Conservation (phyloP, 2,329 filamentous ascomycete species). For the Dryadomyces quercus-mongolicae region DNA sequence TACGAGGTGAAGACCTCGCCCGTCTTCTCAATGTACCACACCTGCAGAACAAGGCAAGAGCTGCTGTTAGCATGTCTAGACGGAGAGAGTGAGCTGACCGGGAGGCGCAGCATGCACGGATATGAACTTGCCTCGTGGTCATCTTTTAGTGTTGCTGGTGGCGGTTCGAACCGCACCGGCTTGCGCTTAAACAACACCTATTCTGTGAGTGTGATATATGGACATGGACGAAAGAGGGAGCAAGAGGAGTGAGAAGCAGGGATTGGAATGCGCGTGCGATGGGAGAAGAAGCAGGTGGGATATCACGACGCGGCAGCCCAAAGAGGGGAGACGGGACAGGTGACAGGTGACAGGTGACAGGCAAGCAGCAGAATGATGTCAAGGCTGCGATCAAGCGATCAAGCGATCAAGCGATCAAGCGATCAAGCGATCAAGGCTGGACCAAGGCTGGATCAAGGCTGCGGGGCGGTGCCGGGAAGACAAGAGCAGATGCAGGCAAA, state of each 20-base stretch:
- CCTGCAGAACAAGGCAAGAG: slow-evolving; percentile 38
- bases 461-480: neutral
- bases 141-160: slow-evolving; percentile 55
- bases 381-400: too few relatives aligned
- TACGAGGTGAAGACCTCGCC: slow-evolving; percentile 84
- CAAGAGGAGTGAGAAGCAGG: neutral
- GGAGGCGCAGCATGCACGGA: neutral
- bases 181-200: slow-evolving; percentile 96
- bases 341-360: too few relatives aligned
- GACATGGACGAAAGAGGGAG: neutral
- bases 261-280: neutral
- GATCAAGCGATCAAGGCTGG: too few relatives aligned
- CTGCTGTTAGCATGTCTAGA: slow-evolving; percentile 8
- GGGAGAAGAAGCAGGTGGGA: neutral
- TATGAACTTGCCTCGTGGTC: slow-evolving; percentile 61
- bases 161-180: slow-evolving; percentile 70
- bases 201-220: neutral
- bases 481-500: neutral
- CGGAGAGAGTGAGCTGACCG: neutral
- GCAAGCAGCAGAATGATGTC: too few relatives aligned
- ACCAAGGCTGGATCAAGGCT: too few relatives aligned
- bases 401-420: too few relatives aligned
- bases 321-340: too few relatives aligned
- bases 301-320: neutral
- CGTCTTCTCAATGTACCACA: slow-evolving; percentile 85